Percentiles rank a stretch among this genome's conserved stretches.
Evolutionary conservation across 805 yeast species (phyloP).

Genomic region (Ogataea henricii): DNA sequence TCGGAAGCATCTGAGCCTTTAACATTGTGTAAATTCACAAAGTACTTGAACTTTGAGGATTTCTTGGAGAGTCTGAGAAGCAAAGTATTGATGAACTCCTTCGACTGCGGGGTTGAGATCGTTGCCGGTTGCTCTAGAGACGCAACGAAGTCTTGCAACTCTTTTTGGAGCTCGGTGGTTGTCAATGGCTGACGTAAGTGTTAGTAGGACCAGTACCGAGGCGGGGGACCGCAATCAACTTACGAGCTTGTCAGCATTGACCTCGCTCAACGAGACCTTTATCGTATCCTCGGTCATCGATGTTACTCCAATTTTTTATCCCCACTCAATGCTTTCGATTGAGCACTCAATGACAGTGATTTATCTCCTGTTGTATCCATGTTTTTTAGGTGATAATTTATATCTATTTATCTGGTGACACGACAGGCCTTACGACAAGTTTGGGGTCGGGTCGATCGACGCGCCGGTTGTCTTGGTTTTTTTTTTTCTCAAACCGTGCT

Average conservation of each 20-base stretch:
- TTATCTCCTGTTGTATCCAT: too few relatives aligned
- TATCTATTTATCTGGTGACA: neutral
- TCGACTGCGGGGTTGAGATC: too few relatives aligned
- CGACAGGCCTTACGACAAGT: neutral
- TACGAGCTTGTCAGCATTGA: slow-evolving; percentile 22
- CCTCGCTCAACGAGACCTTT: slow-evolving; percentile 5
- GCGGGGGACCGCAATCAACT: neutral
- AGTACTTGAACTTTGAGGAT: slow-evolving; percentile 59
- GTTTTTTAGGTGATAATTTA: neutral
- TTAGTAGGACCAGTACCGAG: neutral
- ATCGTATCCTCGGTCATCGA: slow-evolving; percentile 6
- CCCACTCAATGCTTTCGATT: neutral
- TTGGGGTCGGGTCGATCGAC: neutral
- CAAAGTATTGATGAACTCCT: slow-evolving; percentile 34
- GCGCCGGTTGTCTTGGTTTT: neutral
- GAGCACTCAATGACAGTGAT: too few relatives aligned
- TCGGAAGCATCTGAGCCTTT: slow-evolving; percentile 26
- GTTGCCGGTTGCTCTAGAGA: too few relatives aligned
- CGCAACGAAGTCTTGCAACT: slow-evolving; percentile 9
- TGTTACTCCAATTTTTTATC: too few relatives aligned
- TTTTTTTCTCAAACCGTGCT: neutral
- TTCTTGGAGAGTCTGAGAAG: slow-evolving; percentile 40
- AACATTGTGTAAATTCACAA: slow-evolving; percentile 47
- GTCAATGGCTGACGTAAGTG: slow-evolving; percentile 24
- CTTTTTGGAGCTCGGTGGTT: slow-evolving; percentile 17